phyloP scores from a whole-genome alignment of 257 asterid species.

The Thymus mandschuricus region DNA sequence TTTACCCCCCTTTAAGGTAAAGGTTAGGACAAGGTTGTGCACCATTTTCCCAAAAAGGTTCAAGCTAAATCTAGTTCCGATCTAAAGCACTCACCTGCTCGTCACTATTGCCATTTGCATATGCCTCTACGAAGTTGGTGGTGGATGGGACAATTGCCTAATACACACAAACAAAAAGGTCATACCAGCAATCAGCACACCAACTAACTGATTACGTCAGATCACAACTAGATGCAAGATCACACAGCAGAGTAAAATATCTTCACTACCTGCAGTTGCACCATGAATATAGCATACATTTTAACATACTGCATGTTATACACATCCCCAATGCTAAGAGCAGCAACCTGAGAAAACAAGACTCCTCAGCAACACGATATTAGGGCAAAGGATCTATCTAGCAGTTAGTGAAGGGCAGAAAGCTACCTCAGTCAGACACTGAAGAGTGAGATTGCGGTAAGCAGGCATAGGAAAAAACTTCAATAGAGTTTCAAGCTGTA shows the following conservation, averaged over 20 bases:
- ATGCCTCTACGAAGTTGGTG: slow-evolving; percentile 78
- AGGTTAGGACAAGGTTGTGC: not conserved
- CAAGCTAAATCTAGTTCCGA: slow-evolving; percentile 5
- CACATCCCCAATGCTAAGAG: slow-evolving; percentile 77
- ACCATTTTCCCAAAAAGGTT: not conserved
- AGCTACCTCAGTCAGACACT: slow-evolving; percentile 91
- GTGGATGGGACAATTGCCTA: slow-evolving; percentile 66
- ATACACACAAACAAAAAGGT: slow-evolving; percentile 20
- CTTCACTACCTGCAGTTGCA: slow-evolving; percentile 80
- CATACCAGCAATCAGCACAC: slow-evolving; percentile 24
- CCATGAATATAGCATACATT: slow-evolving; percentile 75
- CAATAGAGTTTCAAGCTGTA: slow-evolving; percentile 90
- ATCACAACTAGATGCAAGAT: slow-evolving; percentile 16
- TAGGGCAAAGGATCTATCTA: slow-evolving; percentile 15
- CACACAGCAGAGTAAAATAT: slow-evolving; percentile 1
- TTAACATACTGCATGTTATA: slow-evolving; percentile 73
- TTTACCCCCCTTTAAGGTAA: not conserved
- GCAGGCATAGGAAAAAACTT: slow-evolving; percentile 81
- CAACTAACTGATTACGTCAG: slow-evolving; percentile 16
- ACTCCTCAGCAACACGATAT: slow-evolving; percentile 21
- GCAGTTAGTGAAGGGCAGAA: slow-evolving; percentile 20
- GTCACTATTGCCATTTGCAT: slow-evolving; percentile 81
- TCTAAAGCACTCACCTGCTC: slow-evolving; percentile 69
- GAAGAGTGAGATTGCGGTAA: slow-evolving; percentile 92
- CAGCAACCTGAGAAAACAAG: slow-evolving; percentile 68